Conservation (phyloP, 148 eudicot genomes). For the Dianthus caryophyllus region DNA sequence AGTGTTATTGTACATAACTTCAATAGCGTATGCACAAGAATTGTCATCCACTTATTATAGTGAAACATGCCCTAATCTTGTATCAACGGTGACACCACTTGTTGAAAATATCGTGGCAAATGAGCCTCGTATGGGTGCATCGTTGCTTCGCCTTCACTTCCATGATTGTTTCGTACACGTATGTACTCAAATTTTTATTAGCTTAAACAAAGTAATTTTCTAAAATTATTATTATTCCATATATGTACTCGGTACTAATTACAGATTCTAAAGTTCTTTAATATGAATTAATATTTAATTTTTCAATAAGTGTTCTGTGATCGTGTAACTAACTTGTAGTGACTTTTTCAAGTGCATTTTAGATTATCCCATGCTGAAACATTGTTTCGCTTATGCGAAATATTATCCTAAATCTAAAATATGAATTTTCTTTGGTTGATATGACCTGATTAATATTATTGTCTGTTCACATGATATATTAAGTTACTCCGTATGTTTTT, state of each 20-base stretch:
- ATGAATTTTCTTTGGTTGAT: too few relatives aligned
- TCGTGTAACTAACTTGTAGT: too few relatives aligned
- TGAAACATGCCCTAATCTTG: slow-evolving; percentile 35
- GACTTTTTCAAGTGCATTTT: too few relatives aligned
- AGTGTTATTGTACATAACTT: slow-evolving; percentile 3
- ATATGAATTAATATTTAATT: too few relatives aligned
- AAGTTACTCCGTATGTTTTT: neutral
- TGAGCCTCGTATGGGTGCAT: slow-evolving; percentile 63
- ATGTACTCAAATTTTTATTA: slow-evolving; percentile 12
- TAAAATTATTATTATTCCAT: too few relatives aligned
- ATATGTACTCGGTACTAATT: too few relatives aligned
- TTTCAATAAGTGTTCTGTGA: too few relatives aligned
- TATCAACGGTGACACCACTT: slow-evolving; percentile 27
- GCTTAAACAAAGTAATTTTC: neutral
- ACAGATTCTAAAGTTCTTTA: too few relatives aligned
- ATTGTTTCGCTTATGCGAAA: too few relatives aligned
- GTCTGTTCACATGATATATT: neutral
- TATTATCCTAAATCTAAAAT: too few relatives aligned
- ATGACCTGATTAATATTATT: too few relatives aligned
- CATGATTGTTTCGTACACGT: slow-evolving; percentile 58
- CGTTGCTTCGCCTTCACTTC: slow-evolving; percentile 53
- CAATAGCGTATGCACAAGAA: slow-evolving; percentile 24
- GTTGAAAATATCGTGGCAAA: slow-evolving; percentile 29
- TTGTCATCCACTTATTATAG: slow-evolving; percentile 32
- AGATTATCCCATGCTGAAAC: too few relatives aligned